Percentiles rank a stretch among this genome's conserved stretches.
phyloP scores from a whole-genome alignment of 495 filamentous ascomycete genomes.

The Usnea hakonensis region DNA sequence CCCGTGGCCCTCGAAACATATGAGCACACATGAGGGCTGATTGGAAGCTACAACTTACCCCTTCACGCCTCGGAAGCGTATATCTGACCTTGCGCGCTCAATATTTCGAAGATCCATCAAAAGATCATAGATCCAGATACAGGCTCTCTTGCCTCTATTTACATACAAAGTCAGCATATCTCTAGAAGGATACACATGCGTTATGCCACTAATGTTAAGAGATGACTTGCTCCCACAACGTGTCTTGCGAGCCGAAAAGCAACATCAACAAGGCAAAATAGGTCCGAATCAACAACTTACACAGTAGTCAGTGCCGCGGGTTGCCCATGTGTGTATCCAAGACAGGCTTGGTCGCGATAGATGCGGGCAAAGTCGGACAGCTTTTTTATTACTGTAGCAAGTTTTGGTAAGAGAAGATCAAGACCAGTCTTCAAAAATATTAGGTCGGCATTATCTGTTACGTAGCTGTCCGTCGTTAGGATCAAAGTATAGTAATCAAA shows the following conservation, averaged over 20 bases:
- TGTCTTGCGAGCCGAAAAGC: background rate
- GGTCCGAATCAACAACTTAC: too few species aligned
- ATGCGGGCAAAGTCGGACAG: conserved; percentile 67
- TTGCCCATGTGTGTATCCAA: conserved; percentile 86
- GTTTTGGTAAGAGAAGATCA: conserved; percentile 72
- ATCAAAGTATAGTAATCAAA: background rate
- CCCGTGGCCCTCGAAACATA: conserved; percentile 48
- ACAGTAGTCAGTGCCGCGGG: conserved; percentile 39
- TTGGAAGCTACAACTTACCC: conserved; percentile 21
- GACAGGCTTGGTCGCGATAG: conserved; percentile 55
- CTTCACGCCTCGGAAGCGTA: conserved; percentile 79
- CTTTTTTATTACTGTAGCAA: conserved; percentile 79
- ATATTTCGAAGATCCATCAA: conserved; percentile 80
- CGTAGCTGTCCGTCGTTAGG: conserved; percentile 13
- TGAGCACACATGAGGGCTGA: conserved; percentile 22
- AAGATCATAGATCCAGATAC: conserved; percentile 83
- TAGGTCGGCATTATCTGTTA: conserved; percentile 82
- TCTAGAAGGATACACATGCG: too few species aligned
- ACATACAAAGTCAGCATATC: background rate
- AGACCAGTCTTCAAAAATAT: conserved; percentile 72
- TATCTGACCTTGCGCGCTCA: conserved; percentile 60
- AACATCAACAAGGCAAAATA: background rate
- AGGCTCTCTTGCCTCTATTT: conserved; percentile 55
- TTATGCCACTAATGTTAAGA: too few species aligned
- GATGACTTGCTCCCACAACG: background rate